Conservation (phyloP, 176 grass and related monocot genomes). For the Saccharum officinarum region DNA sequence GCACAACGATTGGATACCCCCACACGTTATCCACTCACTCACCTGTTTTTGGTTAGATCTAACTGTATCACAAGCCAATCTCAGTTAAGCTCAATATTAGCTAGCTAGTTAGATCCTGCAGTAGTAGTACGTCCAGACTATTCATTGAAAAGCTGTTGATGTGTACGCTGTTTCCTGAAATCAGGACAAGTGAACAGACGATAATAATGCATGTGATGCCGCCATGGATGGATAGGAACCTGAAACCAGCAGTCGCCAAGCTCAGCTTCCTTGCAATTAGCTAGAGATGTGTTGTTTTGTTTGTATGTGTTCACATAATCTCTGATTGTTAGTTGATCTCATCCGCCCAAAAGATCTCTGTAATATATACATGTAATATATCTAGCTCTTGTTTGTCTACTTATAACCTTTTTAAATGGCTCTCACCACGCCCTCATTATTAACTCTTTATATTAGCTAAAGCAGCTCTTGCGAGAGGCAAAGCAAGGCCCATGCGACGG, state of each 20-base stretch:
- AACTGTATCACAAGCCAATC: neutral
- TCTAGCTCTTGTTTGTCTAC: neutral
- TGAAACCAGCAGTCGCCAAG: neutral
- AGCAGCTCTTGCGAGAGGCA: too few relatives aligned
- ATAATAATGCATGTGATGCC: neutral
- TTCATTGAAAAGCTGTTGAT: conserved; percentile 25
- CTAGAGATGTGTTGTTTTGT: neutral
- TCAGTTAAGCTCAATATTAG: neutral
- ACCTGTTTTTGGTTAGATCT: conserved; percentile 32
- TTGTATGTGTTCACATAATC: too few relatives aligned
- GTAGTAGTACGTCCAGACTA: neutral
- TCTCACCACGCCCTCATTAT: neutral
- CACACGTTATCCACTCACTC: conserved; percentile 19
- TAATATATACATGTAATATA: too few relatives aligned
- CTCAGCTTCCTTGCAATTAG: neutral
- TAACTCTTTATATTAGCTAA: too few relatives aligned
- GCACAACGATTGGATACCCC: conserved; percentile 24
- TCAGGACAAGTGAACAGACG: neutral
- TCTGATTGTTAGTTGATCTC: neutral
- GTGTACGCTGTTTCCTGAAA: neutral
- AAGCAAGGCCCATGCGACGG: too few relatives aligned
- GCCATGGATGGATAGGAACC: conserved; percentile 3
- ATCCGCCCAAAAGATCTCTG: neutral
- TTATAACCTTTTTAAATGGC: neutral
- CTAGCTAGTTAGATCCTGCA: neutral